These are phyloP conservation scores for Allomyces macrogynus DNA, from an alignment of 192 early-diverging fungal species.

Conservation along the genomic window DNA sequence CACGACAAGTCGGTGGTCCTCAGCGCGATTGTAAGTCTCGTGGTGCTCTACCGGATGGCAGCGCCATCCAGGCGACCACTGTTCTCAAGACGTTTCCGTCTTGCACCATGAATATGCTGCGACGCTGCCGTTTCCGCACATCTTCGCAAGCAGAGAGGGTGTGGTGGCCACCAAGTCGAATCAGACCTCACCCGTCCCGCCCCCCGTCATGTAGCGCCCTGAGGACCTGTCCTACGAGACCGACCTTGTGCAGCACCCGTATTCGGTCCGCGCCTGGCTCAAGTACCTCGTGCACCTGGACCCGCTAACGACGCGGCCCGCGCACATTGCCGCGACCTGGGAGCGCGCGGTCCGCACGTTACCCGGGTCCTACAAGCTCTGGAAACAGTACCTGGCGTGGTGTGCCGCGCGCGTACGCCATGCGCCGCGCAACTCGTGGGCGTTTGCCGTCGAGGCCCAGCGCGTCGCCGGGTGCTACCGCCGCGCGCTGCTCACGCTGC, in stretches of 20 bases:
- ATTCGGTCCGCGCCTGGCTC: slow-evolving; percentile 60
- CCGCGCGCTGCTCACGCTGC: slow-evolving; percentile 63
- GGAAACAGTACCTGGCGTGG: slow-evolving; percentile 67
- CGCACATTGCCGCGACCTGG: slow-evolving; percentile 41
- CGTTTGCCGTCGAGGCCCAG: slow-evolving; percentile 36
- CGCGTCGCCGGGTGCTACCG: slow-evolving; percentile 63
- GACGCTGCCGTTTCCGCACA: too few relatives aligned
- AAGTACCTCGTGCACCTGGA: slow-evolving; percentile 63
- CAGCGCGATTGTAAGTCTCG: too few relatives aligned
- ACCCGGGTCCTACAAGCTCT: slow-evolving; percentile 90
- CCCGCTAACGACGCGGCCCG: slow-evolving; percentile 11
- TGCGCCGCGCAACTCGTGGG: slow-evolving; percentile 25
- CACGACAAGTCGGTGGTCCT: too few relatives aligned
- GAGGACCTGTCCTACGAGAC: slow-evolving; percentile 47
- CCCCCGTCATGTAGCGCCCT: not conserved
- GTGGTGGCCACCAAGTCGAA: too few relatives aligned
- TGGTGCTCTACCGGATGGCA: too few relatives aligned
- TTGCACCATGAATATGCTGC: too few relatives aligned
- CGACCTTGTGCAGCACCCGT: slow-evolving; percentile 42
- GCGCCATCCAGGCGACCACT: too few relatives aligned
- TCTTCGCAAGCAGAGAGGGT: too few relatives aligned
- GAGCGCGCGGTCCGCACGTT: slow-evolving; percentile 72
- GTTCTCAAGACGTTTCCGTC: too few relatives aligned
- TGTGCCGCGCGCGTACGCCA: slow-evolving; percentile 17
- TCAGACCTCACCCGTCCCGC: too few relatives aligned